A percentile compares a stretch with the other conserved stretches of the same genome.
Evolutionary conservation across 192 early-diverging fungal species (phyloP).

Genomic region (Dissophora globulifera): DNA sequence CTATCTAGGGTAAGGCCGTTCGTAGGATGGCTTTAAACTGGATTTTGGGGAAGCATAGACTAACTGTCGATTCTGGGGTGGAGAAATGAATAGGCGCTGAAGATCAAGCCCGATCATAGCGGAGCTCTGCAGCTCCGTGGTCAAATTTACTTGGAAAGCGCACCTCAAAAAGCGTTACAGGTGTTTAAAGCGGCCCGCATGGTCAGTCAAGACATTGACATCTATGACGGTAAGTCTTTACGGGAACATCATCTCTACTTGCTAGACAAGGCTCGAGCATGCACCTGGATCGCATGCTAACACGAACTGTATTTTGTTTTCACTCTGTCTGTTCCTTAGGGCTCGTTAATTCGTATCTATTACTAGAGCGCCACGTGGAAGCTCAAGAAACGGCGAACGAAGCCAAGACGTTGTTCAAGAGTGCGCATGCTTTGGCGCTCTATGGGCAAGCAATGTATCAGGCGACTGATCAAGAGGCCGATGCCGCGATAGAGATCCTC

Average conservation of each 20-base stretch:
- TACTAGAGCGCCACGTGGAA: constrained; percentile 22
- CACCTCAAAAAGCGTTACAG: constrained; percentile 17
- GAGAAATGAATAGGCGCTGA: constrained; percentile 11
- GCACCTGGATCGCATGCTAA: no score
- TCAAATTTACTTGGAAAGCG: constrained; percentile 1
- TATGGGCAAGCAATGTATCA: constrained; percentile 27
- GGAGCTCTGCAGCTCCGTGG: constrained; percentile 30
- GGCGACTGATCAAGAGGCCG: background rate
- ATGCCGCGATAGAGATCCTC: constrained; percentile 9
- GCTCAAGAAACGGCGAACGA: constrained; percentile 17
- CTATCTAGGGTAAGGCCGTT: constrained; percentile 27
- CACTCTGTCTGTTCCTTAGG: background rate
- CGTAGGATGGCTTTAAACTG: no score
- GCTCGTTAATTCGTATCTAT: constrained; percentile 19
- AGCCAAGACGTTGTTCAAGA: constrained; percentile 6
- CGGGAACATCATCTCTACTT: no score
- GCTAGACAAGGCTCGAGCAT: no score
- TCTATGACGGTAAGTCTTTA: constrained; percentile 25
- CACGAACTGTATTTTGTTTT: background rate
- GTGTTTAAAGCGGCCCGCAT: constrained; percentile 17
- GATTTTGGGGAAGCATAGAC: no score
- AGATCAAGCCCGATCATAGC: constrained; percentile 18
- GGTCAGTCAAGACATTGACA: constrained; percentile 17
- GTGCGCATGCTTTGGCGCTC: constrained; percentile 19
- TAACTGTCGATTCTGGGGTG: background rate